Base-by-base conservation (phyloP, 768 basidiomycete genomes). In the Tulasnella sp. region DNA sequence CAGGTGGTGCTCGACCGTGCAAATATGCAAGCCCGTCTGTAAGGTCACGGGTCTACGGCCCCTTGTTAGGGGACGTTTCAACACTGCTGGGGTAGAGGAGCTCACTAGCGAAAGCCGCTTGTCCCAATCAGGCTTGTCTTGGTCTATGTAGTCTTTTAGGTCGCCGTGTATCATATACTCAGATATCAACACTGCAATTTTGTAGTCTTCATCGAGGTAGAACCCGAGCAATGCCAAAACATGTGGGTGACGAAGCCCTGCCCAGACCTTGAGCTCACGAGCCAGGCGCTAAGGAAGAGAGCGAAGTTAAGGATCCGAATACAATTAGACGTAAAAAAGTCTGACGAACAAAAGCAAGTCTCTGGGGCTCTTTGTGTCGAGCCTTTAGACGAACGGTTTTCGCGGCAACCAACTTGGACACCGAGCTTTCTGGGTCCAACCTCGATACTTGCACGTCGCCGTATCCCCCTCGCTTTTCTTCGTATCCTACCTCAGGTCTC, bases 261-360 rank as follows among this genome's bases (percentile, higher is more conserved):
- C 24, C 73, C 73, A 74, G 42, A 74, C 46, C 18, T 42, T 74
- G 12, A 74, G 39, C 73, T 74, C 73, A 7, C 73, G 73, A 38
- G 46, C 73, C 12, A 74, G 42, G 6, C 62, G 62, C 62, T 68
- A 31, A 27, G 2, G 12, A 68, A 24, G 24, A 6, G 4, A 68
- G 27, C 1, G 27, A 27, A 14, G 62, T 14, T 27, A 68, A 68
- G 27, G n/a, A n/a, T n/a, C n/a, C n/a, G n/a, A n/a, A n/a, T n/a
- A n/a, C n/a, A n/a, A n/a, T n/a, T n/a, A n/a, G n/a, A 8, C 31
- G 5, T 68, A 34, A 34, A 3, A 68, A 18, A 8, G 2, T 5
- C n/a, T 14, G 10, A 68, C 62, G 12, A 68, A 68, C 62, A 68
- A 68, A 34, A 3, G 62, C 62, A 18, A 68, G 24, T 31, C 62